Percentiles rank a stretch among this genome's conserved stretches.
Evolutionary conservation across 2,329 filamentous ascomycete species (phyloP).

Genomic region (Diaporthe eres): DNA sequence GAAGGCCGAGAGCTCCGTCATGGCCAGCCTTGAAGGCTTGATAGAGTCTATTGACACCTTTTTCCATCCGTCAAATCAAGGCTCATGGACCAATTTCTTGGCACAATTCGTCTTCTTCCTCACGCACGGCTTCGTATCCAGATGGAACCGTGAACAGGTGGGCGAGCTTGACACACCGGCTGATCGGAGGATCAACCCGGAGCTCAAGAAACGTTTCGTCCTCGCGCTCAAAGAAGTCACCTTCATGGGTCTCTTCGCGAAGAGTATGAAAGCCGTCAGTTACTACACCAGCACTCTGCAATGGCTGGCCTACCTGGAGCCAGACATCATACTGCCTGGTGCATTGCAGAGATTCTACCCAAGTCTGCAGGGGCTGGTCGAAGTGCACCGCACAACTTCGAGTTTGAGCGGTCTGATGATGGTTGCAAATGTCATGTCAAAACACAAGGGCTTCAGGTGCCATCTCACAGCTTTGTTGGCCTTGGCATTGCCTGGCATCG

Average conservation of each 20-base stretch:
- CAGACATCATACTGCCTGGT: constrained; percentile 90
- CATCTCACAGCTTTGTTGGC: constrained; percentile 96
- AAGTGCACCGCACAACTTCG: constrained; percentile 96
- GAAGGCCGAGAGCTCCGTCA: constrained; percentile 81
- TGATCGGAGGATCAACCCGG: constrained; percentile 83
- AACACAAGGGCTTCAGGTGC: constrained; percentile 95
- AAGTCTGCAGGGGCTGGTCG: constrained; percentile 94
- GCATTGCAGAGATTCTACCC: constrained; percentile 97
- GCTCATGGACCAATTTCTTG: constrained; percentile 89
- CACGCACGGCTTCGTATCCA: constrained; percentile 95
- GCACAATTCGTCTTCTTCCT: constrained; percentile 93
- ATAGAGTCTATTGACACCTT: constrained; percentile 98
- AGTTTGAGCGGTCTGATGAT: constrained; percentile 93
- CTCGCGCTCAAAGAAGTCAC: constrained; percentile 90
- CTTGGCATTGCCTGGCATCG: constrained; percentile 92
- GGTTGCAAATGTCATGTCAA: constrained; percentile 90
- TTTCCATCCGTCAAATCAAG: constrained; percentile 97
- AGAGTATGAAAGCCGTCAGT: constrained; percentile 91
- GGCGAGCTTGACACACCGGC: constrained; percentile 90
- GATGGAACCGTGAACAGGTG: constrained; percentile 95
- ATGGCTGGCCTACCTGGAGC: constrained; percentile 90
- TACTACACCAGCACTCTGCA: constrained; percentile 94
- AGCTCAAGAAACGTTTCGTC: constrained; percentile 91
- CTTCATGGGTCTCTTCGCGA: constrained; percentile 98
- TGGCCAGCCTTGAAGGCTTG: constrained; percentile 89